phyloP scores from a whole-genome alignment of 345 rosid genomes.

The Theobroma cacao region DNA sequence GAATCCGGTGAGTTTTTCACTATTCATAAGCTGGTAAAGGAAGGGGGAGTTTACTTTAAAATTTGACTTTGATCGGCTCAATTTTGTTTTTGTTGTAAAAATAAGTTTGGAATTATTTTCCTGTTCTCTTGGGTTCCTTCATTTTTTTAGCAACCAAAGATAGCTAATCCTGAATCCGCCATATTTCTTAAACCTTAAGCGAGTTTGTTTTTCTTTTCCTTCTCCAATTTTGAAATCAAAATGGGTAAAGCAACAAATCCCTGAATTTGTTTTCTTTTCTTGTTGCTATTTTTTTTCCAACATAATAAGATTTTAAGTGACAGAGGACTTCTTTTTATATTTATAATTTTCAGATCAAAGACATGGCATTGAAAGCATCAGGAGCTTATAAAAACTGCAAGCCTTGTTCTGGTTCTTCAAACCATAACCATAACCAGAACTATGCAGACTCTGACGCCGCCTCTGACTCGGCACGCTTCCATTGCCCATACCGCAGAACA shows the following conservation, averaged over 20 bases:
- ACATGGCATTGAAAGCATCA: slow-evolving; percentile 90
- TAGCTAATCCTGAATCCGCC: background rate
- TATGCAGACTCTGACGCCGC: slow-evolving; percentile 59
- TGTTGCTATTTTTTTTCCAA: background rate
- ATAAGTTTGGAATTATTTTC: background rate
- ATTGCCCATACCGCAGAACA: slow-evolving; percentile 62
- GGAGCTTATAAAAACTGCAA: slow-evolving; percentile 89
- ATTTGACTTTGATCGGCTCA: background rate
- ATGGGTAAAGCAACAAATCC: background rate
- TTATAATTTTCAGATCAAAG: slow-evolving; percentile 62
- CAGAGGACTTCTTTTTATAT: background rate
- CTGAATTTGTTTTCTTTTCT: slow-evolving; percentile 4
- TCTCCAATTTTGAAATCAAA: background rate
- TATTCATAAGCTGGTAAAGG: background rate
- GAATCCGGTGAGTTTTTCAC: background rate
- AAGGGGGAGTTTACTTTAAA: background rate
- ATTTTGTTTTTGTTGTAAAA: background rate
- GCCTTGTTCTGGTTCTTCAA: slow-evolving; percentile 79
- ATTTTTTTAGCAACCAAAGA: slow-evolving; percentile 10
- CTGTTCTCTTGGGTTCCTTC: background rate
- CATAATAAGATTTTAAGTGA: background rate
- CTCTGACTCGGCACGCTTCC: slow-evolving; percentile 69
- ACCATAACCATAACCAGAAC: slow-evolving; percentile 42
- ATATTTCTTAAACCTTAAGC: background rate
- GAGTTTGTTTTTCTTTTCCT: background rate